These are phyloP conservation scores for Rugonectria rugulosa DNA, from an alignment of 2,329 filamentous ascomycete species.

Conservation along the genomic window DNA sequence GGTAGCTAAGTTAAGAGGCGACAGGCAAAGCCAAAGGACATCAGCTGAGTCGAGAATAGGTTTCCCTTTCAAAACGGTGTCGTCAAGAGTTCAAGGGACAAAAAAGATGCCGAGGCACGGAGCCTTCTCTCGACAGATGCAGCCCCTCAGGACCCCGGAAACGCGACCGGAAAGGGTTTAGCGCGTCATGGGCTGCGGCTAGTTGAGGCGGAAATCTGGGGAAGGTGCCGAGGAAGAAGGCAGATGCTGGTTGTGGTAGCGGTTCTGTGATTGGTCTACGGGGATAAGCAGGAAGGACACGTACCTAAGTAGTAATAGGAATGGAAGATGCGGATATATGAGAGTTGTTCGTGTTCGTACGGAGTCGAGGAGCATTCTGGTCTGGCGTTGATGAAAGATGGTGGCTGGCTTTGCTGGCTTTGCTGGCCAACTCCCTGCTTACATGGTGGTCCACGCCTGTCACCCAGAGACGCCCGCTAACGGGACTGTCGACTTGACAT, in stretches of 20 bases:
- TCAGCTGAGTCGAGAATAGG: conserved; percentile 29
- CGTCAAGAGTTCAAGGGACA: conserved; percentile 9
- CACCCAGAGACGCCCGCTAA: background rate
- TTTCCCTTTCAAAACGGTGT: conserved; percentile 5
- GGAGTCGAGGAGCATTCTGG: too few relatives aligned
- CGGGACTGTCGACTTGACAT: conserved; percentile 1
- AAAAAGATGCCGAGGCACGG: conserved; percentile 38
- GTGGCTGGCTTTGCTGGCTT: too few relatives aligned
- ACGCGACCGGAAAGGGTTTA: conserved; percentile 23
- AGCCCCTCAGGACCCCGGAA: conserved; percentile 20
- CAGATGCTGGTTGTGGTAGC: too few relatives aligned
- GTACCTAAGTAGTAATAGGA: too few relatives aligned
- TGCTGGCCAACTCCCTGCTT: too few relatives aligned
- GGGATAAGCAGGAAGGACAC: too few relatives aligned
- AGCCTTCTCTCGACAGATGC: conserved; percentile 10
- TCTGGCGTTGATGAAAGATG: too few relatives aligned
- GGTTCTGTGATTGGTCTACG: too few relatives aligned
- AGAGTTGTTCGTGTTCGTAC: too few relatives aligned
- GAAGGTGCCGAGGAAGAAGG: conserved; percentile 39
- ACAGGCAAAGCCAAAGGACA: conserved; percentile 12
- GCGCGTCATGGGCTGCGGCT: background rate
- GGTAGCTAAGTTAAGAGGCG: background rate
- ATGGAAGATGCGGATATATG: background rate
- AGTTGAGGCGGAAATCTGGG: conserved; percentile 30
- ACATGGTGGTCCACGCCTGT: background rate